Percentiles rank a stretch among this genome's conserved stretches.
Conservation (phyloP, 2,329 filamentous ascomycete species). For the Sporothrix mexicana region DNA sequence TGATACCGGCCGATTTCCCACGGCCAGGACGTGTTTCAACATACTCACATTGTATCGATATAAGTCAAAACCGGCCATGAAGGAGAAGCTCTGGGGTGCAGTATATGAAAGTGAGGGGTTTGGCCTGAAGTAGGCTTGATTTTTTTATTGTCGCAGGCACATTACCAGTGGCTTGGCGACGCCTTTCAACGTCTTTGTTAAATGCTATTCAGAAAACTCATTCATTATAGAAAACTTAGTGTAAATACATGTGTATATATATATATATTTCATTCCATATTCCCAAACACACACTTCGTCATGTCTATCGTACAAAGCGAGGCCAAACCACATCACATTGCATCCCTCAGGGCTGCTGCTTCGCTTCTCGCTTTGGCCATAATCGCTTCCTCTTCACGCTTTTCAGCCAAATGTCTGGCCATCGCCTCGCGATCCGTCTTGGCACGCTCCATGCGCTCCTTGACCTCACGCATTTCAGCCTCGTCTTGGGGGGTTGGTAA, state of each 20-base stretch:
- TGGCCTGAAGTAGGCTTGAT: conserved; percentile 70
- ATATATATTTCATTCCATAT: not conserved
- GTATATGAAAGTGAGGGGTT: conserved; percentile 93
- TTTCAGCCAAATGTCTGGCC: conserved; percentile 59
- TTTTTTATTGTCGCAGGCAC: not conserved
- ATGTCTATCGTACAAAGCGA: conserved; percentile 13
- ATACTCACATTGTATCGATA: conserved; percentile 79
- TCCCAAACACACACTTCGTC: not conserved
- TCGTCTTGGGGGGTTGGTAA: conserved; percentile 66
- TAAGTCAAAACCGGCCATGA: conserved; percentile 67
- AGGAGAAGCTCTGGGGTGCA: conserved; percentile 78
- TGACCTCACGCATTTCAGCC: conserved; percentile 64
- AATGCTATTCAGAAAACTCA: too few species aligned
- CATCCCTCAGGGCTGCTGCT: conserved; percentile 52
- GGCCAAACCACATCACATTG: conserved; percentile 29
- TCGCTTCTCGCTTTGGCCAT: conserved; percentile 58
- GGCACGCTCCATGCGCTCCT: conserved; percentile 58
- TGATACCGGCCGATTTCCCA: conserved; percentile 76
- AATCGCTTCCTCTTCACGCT: conserved; percentile 64
- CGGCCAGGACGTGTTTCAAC: conserved; percentile 92
- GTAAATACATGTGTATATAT: too few species aligned
- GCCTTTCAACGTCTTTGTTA: not conserved
- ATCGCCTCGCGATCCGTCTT: conserved; percentile 61
- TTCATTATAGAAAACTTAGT: too few species aligned
- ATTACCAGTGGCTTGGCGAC: not conserved